A percentile compares a stretch with the other conserved stretches of the same genome.
These are phyloP conservation scores for Spizellomyces sp. DNA, from an alignment of 192 early-diverging fungal genomes.

Conservation along the genomic window DNA sequence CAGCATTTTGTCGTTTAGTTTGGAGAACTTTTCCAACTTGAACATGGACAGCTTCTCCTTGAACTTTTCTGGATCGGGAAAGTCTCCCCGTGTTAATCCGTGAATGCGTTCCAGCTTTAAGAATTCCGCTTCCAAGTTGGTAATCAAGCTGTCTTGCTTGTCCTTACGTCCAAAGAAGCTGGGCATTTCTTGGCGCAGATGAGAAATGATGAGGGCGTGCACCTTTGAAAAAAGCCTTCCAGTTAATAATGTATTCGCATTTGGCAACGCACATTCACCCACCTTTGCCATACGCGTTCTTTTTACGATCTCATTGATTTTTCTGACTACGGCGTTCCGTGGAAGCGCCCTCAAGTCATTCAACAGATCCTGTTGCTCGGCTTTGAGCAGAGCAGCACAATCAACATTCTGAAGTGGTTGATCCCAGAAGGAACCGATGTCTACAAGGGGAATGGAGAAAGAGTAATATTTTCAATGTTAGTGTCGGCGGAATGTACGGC, in stretches of 20 bases:
- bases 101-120: constrained; percentile 69
- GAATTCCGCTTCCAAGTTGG: constrained; percentile 75
- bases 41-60: constrained; percentile 67
- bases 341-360: constrained; percentile 74
- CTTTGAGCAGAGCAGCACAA: constrained; percentile 64
- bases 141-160: constrained; percentile 72
- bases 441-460: not conserved
- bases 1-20: constrained; percentile 71
- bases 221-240: constrained; percentile 43
- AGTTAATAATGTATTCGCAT: not conserved
- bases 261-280: not conserved
- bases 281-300: constrained; percentile 73
- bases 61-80: constrained; percentile 78
- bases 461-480: not conserved
- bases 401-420: constrained; percentile 73
- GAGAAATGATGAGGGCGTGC: constrained; percentile 82
- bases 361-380: constrained; percentile 78
- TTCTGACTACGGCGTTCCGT: constrained; percentile 78
- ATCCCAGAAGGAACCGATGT: constrained; percentile 73
- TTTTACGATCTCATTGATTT: constrained; percentile 91
- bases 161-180: constrained; percentile 77
- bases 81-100: constrained; percentile 78
- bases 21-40: constrained; percentile 82
- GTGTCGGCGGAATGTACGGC: not conserved
- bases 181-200: constrained; percentile 83